Evolutionary conservation across 306 rosid species (phyloP), one percentile per base, ranked within the genome.

Genomic region (Lotus japonicus): DNA sequence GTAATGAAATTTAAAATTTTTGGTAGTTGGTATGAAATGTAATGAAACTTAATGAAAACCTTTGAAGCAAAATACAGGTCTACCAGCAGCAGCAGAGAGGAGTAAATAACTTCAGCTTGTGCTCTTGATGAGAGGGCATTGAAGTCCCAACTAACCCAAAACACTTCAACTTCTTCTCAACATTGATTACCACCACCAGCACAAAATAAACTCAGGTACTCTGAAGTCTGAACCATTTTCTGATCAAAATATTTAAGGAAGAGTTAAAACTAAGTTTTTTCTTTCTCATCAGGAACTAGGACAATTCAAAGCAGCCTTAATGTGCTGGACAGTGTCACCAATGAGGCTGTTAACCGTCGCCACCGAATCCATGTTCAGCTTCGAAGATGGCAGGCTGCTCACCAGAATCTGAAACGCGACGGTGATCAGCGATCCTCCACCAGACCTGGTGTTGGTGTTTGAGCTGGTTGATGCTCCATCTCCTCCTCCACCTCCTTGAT

Each of bases 351-450:
- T 92, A 48, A 92, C 96, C 2, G 98, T 92, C 0, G 80, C 77
- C 70, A 92, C 98, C 14, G 98, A 92, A 81, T 92, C 98, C 85
- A 85, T 62, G 81, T 85, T 92, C 56, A 92, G 82, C 64, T 87
- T 92, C 3, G 96, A 87, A 5, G 96, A 82, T 45, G 98, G 95
- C 77, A 92, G 53, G 67, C 88, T 85, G 59, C 95, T 92, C 10
- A 92, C 90, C 9, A 89, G 89, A 17, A 92, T 92, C 45, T 92
- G 98, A 74, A 92, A 92, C 42, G 90, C 95, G 39, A 89, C 90
- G 6, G 98, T 92, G 7, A 92, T 59, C 6, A 92, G 76, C 13
- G 98, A 92, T 0, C 95, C 95, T 0, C 95, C 95, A 0, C 84
- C 83, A 0, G 83, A 58, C 2, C 50, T 8, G 2, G 1, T 13